Base-by-base conservation (phyloP, 2,329 filamentous ascomycete species). In the Trichoderma sp. region DNA sequence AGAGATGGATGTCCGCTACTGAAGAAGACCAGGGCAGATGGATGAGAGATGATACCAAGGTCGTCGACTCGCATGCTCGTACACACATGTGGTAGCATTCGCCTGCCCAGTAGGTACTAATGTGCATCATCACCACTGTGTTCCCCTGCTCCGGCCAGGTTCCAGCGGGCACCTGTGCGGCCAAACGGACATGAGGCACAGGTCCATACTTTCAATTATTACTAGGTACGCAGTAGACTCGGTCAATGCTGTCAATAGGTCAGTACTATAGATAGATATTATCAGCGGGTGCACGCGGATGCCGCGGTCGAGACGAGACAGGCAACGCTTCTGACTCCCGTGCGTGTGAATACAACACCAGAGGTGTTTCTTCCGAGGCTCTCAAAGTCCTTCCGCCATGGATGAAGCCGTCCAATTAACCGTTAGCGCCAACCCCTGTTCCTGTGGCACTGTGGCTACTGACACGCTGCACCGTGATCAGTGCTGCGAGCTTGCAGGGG, bases 361-460 rank as follows among this genome's bases (percentile, higher is more conserved):
- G 36, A 50, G 36, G 67, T 50, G 47, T 50, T 50, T 20, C n/a
- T 50, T 50, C 47, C 59, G 32, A 58, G n/a, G 17, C 20, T 9
- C n/a, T 15, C 23, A 23, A 36, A n/a, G 32, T 9, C 28, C 53
- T 28, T 58, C 32, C 32, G n/a, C 34, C 47, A 36, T 68, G 55
- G 36, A 50, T 50, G 66, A 62, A 61, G 57, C 66, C 65, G 39
- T 61, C 57, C 66, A 69, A 62, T 62, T 36, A 71, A 30, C 62
- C 61, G 68, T 50, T 71, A 71, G 68, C 68, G 68, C 68, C 61
- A 58, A 50, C 68, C 68, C 68, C 39, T 65, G 68, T 59, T 36
- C 50, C 53, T 71, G 53, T 64, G 68, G 59, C 68, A 57, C 68
- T 28, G 30, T 65, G 39, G 62, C 28, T 53, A 63, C 59, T 63